A percentile compares a stretch with the other conserved stretches of the same genome.
phyloP scores from a whole-genome alignment of 2,329 filamentous ascomycete species.

The Chaetomium sp. region DNA sequence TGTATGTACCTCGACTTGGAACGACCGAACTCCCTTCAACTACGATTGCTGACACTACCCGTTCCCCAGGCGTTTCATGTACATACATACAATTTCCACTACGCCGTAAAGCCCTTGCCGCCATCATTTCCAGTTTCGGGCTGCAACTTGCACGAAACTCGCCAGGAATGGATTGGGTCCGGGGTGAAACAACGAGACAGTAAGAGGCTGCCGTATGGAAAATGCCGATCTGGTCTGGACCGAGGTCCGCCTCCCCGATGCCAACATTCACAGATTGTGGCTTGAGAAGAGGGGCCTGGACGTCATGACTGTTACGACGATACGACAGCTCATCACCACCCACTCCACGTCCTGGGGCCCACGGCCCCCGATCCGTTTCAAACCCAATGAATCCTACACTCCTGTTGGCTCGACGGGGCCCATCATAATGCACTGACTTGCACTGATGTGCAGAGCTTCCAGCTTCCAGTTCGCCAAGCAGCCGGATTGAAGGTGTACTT shows the following conservation, averaged over 20 bases:
- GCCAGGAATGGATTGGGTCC: no score
- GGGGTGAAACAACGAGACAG: background rate
- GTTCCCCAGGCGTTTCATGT: background rate
- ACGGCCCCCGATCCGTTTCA: background rate
- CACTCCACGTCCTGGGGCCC: background rate
- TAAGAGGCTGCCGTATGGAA: background rate
- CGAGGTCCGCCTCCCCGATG: slow-evolving; percentile 13
- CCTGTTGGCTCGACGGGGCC: background rate
- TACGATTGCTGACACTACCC: background rate
- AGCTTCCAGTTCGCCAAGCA: background rate
- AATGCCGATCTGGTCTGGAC: slow-evolving; percentile 10
- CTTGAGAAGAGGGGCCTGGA: background rate
- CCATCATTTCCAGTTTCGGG: background rate
- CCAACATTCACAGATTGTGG: background rate
- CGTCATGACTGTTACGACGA: background rate
- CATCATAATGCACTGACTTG: background rate
- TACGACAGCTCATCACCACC: background rate
- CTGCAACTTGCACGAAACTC: background rate
- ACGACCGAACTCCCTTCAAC: background rate
- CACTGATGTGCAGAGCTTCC: background rate
- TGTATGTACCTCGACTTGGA: no score
- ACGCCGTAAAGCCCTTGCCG: background rate
- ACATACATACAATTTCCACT: background rate
- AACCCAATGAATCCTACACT: background rate
- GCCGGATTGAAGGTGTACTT: background rate